Evolutionary conservation across 345 rosid species (phyloP).

Genomic region (Erucastrum elatum): DNA sequence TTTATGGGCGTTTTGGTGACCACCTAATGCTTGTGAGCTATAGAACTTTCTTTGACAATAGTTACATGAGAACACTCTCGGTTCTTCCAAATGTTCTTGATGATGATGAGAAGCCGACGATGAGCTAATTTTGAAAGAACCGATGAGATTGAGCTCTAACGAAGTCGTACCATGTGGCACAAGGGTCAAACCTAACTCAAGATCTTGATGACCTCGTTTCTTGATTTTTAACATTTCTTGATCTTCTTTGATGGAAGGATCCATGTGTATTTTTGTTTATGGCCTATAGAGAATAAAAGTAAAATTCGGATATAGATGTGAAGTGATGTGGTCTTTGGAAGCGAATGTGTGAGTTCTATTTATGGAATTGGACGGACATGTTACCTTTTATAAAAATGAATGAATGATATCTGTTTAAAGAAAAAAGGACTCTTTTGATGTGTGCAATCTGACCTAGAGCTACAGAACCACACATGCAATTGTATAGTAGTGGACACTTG

Average conservation of each 20-base stretch:
- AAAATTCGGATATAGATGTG: constrained; percentile 17
- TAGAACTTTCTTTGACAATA: constrained; percentile 91
- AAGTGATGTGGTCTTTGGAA: constrained; percentile 36
- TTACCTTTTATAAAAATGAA: constrained; percentile 24
- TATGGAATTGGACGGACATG: constrained; percentile 37
- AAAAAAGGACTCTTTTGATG: constrained; percentile 37
- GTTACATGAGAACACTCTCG: constrained; percentile 78
- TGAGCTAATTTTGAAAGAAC: constrained; percentile 39
- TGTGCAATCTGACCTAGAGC: constrained; percentile 45
- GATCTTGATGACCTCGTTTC: constrained; percentile 36
- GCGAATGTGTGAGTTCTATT: constrained; percentile 38
- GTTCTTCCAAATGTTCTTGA: constrained; percentile 44
- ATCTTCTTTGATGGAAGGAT: constrained; percentile 17
- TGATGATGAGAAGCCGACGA: constrained; percentile 25
- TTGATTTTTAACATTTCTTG: constrained; percentile 16
- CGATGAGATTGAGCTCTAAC: constrained; percentile 55
- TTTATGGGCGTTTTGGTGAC: constrained; percentile 95
- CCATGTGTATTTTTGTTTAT: constrained; percentile 19
- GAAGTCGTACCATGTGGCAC: constrained; percentile 40
- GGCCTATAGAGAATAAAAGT: constrained; percentile 27
- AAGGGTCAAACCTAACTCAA: constrained; percentile 66
- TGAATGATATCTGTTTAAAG: constrained; percentile 36
- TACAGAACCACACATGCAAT: constrained; percentile 39
- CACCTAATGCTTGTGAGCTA: constrained; percentile 95
- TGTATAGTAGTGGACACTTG: constrained; percentile 39